phyloP scores from a whole-genome alignment of 192 early-diverging fungal genomes.

The Allomyces macrogynus region DNA sequence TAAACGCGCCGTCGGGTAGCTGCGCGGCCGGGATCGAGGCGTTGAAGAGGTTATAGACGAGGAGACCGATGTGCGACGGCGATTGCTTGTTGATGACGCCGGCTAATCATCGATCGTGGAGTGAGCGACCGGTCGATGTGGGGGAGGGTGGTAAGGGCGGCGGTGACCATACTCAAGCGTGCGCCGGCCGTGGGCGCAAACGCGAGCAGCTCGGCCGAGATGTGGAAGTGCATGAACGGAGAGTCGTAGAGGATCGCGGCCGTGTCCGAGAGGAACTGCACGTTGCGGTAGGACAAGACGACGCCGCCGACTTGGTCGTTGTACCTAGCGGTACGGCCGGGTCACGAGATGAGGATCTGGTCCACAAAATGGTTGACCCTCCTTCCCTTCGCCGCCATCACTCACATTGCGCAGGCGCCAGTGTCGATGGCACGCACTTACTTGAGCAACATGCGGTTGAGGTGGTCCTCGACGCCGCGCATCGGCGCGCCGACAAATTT shows the following conservation, averaged over 20 bases:
- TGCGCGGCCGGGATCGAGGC: slow-evolving; percentile 73
- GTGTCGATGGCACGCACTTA: neutral
- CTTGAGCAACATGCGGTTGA: neutral
- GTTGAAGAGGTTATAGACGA: slow-evolving; percentile 87
- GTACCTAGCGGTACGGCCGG: neutral
- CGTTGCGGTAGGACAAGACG: slow-evolving; percentile 55
- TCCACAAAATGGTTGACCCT: too few species aligned
- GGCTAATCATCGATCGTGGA: too few species aligned
- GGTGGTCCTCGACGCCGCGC: neutral
- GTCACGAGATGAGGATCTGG: too few species aligned
- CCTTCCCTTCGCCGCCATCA: too few species aligned
- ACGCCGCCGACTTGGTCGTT: slow-evolving; percentile 56
- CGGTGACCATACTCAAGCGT: slow-evolving; percentile 33
- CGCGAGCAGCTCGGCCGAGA: slow-evolving; percentile 44
- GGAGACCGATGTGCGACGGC: slow-evolving; percentile 77
- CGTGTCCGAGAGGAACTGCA: slow-evolving; percentile 29
- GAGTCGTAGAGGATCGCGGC: slow-evolving; percentile 61
- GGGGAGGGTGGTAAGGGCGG: too few species aligned
- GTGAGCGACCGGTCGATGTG: too few species aligned
- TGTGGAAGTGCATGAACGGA: slow-evolving; percentile 59
- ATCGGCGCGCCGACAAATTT: neutral
- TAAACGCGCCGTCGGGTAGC: slow-evolving; percentile 53
- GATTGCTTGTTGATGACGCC: slow-evolving; percentile 82
- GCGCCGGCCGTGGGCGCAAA: slow-evolving; percentile 56
- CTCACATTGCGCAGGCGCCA: too few species aligned